Evolutionary conservation across 108 stramenopile species (phyloP), one percentile per base, ranked within the genome.

Genomic region (Skeletonema marinoi): DNA sequence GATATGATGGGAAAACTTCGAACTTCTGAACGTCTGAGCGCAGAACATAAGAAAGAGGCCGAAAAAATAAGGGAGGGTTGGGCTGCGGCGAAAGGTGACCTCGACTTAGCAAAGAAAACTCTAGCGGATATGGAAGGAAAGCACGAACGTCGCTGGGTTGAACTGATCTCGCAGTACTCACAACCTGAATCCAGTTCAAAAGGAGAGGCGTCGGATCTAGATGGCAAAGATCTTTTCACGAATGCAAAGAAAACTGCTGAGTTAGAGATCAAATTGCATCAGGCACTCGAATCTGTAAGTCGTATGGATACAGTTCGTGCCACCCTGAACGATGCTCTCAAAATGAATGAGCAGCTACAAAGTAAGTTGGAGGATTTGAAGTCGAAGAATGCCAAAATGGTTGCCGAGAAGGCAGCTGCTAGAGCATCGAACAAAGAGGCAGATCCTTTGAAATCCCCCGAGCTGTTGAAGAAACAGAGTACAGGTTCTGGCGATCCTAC

Each of bases 251-350:
- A 80, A 65, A 87, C 89, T 73, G 82, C 82, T 38, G 90, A 85
- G 42, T 77, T 96, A 41, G 88, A 92, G 72, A 92, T 88, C 71
- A 96, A 94, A 63, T 64, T 96, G 70, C 87, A 78, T 10, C 96
- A 96, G 70, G 91, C 92, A 19, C 60, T 93, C 21, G 96, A 94
- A 54, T 88, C 92, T 61, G 96, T 93, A 9, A 85, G 91, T 25
- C 88, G 92, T 38, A 85, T 88, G 56, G 92, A 93, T 60, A 66
- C 78, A 6, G 74, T 88, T 32, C 76, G 88, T 25, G 60, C 80
- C 38, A 81, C 89, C n/a, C 64, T 96, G 68, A 70, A 76, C 25
- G 93, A 96, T 70, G 85, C 91, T 12, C 77, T 88, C 39, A 68
- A 67, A 61, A 85, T 96, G 84, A 93, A 91, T 74, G 87, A 91